Evolutionary conservation across 495 filamentous ascomycete species (phyloP).

Genomic region (Lasiosphaeria hispida): DNA sequence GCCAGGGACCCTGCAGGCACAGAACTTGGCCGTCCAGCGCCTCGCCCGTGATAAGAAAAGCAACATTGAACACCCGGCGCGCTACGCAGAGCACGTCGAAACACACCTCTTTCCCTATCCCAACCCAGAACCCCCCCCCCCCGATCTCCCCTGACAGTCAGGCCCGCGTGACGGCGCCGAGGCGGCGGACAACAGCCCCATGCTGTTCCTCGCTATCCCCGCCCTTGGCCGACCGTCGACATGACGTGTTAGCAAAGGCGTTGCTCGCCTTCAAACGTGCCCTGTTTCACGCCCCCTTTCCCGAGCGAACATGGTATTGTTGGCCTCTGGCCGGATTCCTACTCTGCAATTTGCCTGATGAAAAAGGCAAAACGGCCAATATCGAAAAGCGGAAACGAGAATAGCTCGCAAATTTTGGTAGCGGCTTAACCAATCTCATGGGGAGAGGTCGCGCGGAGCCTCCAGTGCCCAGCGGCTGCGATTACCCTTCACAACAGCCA

Average conservation of each 20-base stretch:
- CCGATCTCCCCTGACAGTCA: background rate
- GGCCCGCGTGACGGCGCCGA: background rate
- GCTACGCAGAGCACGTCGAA: background rate
- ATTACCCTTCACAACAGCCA: too few species aligned
- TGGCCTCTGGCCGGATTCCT: background rate
- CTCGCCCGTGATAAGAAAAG: background rate
- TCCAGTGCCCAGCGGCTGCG: background rate
- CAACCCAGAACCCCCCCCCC: background rate
- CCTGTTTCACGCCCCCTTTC: constrained; percentile 2
- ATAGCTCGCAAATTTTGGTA: background rate
- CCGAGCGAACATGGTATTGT: background rate
- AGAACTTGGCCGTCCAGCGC: background rate
- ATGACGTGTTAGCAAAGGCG: background rate
- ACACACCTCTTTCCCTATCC: background rate
- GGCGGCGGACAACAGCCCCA: too few species aligned
- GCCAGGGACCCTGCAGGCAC: background rate
- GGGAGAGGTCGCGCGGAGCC: background rate
- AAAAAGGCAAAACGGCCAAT: background rate
- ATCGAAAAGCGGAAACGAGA: background rate
- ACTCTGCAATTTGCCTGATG: background rate
- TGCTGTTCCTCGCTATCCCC: too few species aligned
- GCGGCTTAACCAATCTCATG: background rate
- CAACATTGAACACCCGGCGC: background rate
- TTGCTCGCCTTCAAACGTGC: background rate
- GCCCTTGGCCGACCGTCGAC: background rate